Evolutionary conservation across 2,329 filamentous ascomycete species (phyloP), one percentile per base, ranked within the genome.

Genomic region (Esteya vermicola): DNA sequence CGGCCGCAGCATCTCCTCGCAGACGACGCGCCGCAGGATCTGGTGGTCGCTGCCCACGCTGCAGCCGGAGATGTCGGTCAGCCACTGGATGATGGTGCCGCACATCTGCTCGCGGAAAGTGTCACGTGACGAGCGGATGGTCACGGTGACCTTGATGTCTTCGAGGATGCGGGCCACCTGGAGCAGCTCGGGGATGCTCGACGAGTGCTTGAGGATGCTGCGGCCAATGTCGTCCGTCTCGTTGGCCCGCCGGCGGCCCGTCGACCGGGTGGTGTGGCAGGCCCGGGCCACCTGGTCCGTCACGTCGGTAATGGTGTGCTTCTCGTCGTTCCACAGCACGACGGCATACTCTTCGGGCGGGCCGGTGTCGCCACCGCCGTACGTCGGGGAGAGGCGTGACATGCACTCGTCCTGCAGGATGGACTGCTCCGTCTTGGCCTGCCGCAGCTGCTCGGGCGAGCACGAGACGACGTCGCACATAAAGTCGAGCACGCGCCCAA

Each of bases 91-190:
- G 45, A 98, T 89, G 14, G 86, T 85, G n/a, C 84, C 86, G 51
- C 88, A 95, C 93, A 98, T 98, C 56, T 96, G 84, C 40, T 98
- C 91, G 43, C 91, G 75, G 61, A 96, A 98, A 0, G 86, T 96
- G 59, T 98, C 91, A 50, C 93, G 75, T 6, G 91, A 78, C 9
- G 89, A 94, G 33, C 91, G 77, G 45, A 98, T 86, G 1, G 91
- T 98, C 36, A 95, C 85, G 0, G 91, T 96, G 42, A 98, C 77
- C 55, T 93, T 88, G 57, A 98, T 95, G 45, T 93, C 80, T 59
- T 98, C 91, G 48, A 98, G 83, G 19, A 91, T 78, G 47, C 76
- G 81, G 6, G 88, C 84, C 59, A 91, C 88, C 13, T 64, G 63
- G 14, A 98, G 65, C 12, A 98, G 70, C 28, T 73, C 69, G 22